These are phyloP conservation scores for Leptomonas pyrrhocoris DNA, from an alignment of 208 protist genomes.

Conservation along the genomic window DNA sequence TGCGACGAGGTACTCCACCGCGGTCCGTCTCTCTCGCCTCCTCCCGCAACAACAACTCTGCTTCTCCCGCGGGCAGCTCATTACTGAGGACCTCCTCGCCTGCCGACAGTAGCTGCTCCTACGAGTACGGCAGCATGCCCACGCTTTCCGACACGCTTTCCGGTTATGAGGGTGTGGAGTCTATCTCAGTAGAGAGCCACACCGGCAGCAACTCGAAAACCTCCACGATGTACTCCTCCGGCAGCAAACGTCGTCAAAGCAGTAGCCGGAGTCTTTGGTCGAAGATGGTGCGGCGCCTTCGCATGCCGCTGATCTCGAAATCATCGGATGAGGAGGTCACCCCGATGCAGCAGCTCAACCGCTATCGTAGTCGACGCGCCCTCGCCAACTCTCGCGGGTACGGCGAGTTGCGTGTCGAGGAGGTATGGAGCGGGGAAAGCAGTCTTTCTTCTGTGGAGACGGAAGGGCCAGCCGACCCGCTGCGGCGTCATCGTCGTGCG, in stretches of 20 bases:
- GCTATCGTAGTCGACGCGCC: not conserved
- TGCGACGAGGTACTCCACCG: too few species aligned
- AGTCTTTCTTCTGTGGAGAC: slow-evolving; percentile 1
- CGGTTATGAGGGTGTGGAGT: not conserved
- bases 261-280: slow-evolving; percentile 7
- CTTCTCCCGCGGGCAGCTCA: too few species aligned
- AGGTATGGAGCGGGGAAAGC: not conserved
- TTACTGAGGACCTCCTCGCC: too few species aligned
- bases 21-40: too few species aligned
- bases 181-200: not conserved
- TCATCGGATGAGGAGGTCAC: not conserved
- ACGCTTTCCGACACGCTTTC: not conserved
- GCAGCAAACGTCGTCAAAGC: not conserved
- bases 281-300: slow-evolving; percentile 1
- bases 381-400: not conserved
- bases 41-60: too few species aligned
- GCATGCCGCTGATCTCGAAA: not conserved
- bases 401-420: not conserved
- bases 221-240: not conserved
- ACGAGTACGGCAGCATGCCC: too few species aligned
- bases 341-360: not conserved
- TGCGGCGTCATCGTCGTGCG: not conserved
- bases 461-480: not conserved
- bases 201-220: not conserved
- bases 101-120: too few species aligned